Evolutionary conservation across 2,329 filamentous ascomycete species (phyloP), one percentile per base, ranked within the genome.

Genomic region (Aspergillus bombycis): DNA sequence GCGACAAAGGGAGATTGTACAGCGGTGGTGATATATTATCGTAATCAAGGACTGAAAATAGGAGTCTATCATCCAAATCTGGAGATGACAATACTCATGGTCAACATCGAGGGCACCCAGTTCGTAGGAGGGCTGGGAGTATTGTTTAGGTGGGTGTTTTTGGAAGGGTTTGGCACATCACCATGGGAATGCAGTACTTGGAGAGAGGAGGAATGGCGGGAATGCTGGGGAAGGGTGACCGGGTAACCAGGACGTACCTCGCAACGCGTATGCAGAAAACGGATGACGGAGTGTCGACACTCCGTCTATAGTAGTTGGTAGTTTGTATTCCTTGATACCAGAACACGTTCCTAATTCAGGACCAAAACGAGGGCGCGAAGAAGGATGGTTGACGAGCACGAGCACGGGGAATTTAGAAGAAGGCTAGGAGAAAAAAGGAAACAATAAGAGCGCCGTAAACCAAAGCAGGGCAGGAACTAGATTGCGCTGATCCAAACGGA

Each of bases 181-280:
- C 63, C 64, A 52, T 53, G 63, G 69, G 74, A 76, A 77, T 76
- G 73, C 60, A 62, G 63, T 57, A 67, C 64, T 68, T 64, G 68
- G 66, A 68, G 67, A 65, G 62, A 58, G 32, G 55, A 62, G 62
- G 66, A 66, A 69, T 66, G 65, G 58, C 67, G 68, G 65, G 73
- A 76, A 75, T 76, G 73, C 71, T 69, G 68, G 73, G 69, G 64
- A 65, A 58, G 62, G 66, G 66, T 62, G 64, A 64, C 58, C 64
- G 58, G 70, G 61, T 65, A 65, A 54, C 41, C 65, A 65, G 52
- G 57, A 69, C 67, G 63, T 67, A 70, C 67, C 65, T 65, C 38
- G n/a, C 23, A 23, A 62, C 50, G 38, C 48, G 55, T 38, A 48
- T 62, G 61, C 54, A 61, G 58, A 43, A 26, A 63, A 61, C 43